A percentile compares a stretch with the other conserved stretches of the same genome.
phyloP scores from a whole-genome alignment of 495 filamentous ascomycete genomes.

The Hyaloscypha variabilis region DNA sequence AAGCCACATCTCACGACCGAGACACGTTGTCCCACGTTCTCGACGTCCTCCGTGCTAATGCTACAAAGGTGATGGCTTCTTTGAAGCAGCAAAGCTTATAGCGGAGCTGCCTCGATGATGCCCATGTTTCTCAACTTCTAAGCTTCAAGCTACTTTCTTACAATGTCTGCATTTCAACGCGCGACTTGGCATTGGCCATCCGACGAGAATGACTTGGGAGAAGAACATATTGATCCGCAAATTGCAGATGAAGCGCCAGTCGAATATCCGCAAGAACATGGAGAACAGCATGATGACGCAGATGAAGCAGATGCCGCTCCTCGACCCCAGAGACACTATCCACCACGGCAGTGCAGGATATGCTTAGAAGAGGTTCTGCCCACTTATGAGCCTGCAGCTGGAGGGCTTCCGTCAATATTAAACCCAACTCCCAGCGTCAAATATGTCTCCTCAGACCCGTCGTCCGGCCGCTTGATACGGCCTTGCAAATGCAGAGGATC shows the following conservation, averaged over 20 bases:
- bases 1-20: constrained; percentile 26
- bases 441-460: constrained; percentile 77
- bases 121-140: constrained; percentile 6
- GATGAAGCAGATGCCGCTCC: constrained; percentile 32
- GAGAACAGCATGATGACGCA: constrained; percentile 6
- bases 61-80: constrained; percentile 3
- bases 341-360: constrained; percentile 82
- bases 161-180: constrained; percentile 14
- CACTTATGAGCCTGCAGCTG: constrained; percentile 67
- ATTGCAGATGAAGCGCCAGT: constrained; percentile 1
- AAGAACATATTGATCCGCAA: constrained; percentile 4
- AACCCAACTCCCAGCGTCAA: constrained; percentile 62
- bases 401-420: constrained; percentile 64
- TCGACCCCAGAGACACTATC: constrained; percentile 54
- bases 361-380: constrained; percentile 85
- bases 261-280: constrained; percentile 13
- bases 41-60: background rate
- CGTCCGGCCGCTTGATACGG: constrained; percentile 78
- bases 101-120: constrained; percentile 23
- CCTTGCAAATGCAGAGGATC: constrained; percentile 94
- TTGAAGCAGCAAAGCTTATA: constrained; percentile 14
- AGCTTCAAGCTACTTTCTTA: constrained; percentile 4
- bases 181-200: constrained; percentile 21
- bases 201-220: background rate
- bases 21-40: background rate